Base-by-base conservation (phyloP, 148 eudicot species). In the Arbutus unedo region DNA sequence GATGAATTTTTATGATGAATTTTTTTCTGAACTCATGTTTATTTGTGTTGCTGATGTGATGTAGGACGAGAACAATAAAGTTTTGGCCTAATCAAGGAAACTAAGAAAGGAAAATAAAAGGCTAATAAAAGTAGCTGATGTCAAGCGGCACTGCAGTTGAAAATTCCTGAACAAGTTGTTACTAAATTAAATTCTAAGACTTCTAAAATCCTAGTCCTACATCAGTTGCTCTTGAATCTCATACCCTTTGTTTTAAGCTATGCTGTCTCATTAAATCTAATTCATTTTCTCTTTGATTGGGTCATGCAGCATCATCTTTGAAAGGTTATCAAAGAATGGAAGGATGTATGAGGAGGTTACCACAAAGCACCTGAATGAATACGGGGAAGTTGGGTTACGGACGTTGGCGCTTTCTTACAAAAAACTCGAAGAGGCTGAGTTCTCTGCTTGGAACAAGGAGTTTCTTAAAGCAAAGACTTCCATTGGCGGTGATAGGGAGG, bases 381-480 rank as follows among this genome's bases (percentile, higher is more conserved):
- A 93, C 81, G 96, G 96, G 51, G 96, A 93, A 80, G 91, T 88
- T 83, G 96, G 96, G 50, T 77, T 93, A 83, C 92, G 96, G 45
- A 93, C 96, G 19, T 89, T 93, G 79, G 94, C 96, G 62, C 92
- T 93, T 83, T 91, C 94, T 84, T 93, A 89, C 81, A 90, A 88
- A 60, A 88, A 87, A 54, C 91, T 93, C 41, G 93, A 90, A 79
- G 94, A 90, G 82, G 68, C 85, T 13, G 96, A 93, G 81, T 93
- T 88, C 57, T 44, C 82, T 67, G 86, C 87, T 80, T 93, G 94
- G 96, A 93, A 93, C 82, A 84, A 74, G 11, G 96, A 93, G 82
- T 93, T 91, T 82, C 87, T 85, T 68, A 91, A 89, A 87, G 96
- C 96, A 62, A 90, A 89, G 87, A 89, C 89, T 80, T 76, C 91